A percentile compares a stretch with the other conserved stretches of the same genome.
Conservation (phyloP, 176 grass and related monocot species). For the Juncus inflexus region DNA sequence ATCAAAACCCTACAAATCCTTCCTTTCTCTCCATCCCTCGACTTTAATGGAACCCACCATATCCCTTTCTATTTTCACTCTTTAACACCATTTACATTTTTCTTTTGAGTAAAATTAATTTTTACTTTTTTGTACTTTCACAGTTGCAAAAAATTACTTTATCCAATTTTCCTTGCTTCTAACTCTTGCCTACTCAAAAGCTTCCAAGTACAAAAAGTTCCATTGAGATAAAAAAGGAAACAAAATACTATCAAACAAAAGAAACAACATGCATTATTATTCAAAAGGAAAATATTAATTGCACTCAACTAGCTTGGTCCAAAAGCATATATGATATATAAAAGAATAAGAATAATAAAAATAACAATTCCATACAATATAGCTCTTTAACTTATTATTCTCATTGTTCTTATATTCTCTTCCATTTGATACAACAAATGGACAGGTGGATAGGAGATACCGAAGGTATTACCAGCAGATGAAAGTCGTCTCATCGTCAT, state of each 20-base stretch:
- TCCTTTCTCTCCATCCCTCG: constrained; percentile 40
- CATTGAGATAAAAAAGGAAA: constrained; percentile 7
- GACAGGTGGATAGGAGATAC: constrained; percentile 81
- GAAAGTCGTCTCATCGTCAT: constrained; percentile 43
- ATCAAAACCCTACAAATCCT: constrained; percentile 25
- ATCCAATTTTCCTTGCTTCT: constrained; percentile 29
- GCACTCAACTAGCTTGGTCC: constrained; percentile 25
- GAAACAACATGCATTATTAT: constrained; percentile 1
- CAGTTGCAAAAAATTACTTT: constrained; percentile 26
- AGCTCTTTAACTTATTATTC: not conserved
- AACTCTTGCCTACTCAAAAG: constrained; percentile 18
- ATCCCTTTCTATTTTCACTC: constrained; percentile 35
- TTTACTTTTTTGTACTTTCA: constrained; percentile 19
- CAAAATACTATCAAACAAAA: constrained; percentile 30
- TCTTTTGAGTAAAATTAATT: too few species aligned
- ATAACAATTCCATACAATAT: constrained; percentile 11
- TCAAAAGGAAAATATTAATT: constrained; percentile 34
- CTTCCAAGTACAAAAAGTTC: constrained; percentile 45
- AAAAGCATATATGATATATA: constrained; percentile 18
- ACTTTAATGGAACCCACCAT: constrained; percentile 34
- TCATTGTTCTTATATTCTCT: constrained; percentile 5
- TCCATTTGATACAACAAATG: not conserved
- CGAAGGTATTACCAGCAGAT: constrained; percentile 81
- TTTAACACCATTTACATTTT: not conserved
- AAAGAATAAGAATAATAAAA: not conserved